A percentile compares a stretch with the other conserved stretches of the same genome.
phyloP scores from a whole-genome alignment of 2,329 filamentous ascomycete species.

The Phaeomoniella chlamydospora region DNA sequence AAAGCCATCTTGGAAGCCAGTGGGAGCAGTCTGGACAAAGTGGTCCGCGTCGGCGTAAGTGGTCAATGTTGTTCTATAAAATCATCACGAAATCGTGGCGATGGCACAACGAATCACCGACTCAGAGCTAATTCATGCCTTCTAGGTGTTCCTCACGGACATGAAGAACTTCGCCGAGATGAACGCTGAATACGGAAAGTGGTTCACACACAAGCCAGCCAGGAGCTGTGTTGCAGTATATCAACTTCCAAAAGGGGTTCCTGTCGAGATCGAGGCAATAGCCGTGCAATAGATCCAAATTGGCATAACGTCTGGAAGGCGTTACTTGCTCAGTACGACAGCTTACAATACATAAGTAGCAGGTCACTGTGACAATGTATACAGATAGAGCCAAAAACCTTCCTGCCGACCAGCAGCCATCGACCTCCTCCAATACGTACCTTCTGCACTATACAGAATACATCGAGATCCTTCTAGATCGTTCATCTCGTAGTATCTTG shows the following conservation, averaged over 20 bases:
- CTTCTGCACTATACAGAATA: too few species aligned
- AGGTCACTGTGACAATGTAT: too few species aligned
- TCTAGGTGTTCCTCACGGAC: conserved; percentile 67
- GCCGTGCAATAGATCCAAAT: conserved; percentile 29
- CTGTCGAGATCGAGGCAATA: conserved; percentile 52
- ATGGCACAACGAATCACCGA: background rate
- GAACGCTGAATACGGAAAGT: conserved; percentile 59
- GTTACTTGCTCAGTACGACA: too few species aligned
- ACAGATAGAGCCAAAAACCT: too few species aligned
- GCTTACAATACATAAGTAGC: too few species aligned
- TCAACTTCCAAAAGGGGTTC: conserved; percentile 48
- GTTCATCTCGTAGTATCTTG: too few species aligned
- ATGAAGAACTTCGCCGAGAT: conserved; percentile 80
- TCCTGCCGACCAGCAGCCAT: too few species aligned
- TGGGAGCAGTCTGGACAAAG: conserved; percentile 60
- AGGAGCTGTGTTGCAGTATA: conserved; percentile 49
- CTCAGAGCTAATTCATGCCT: background rate
- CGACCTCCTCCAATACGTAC: too few species aligned
- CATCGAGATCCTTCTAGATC: too few species aligned
- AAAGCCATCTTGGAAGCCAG: conserved; percentile 70
- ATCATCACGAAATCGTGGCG: background rate
- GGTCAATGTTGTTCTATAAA: conserved; percentile 2
- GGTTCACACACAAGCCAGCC: conserved; percentile 51
- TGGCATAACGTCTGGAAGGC: too few species aligned
- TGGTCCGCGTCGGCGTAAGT: conserved; percentile 67